Conservation (phyloP, 2,329 filamentous ascomycete genomes). For the Fusarium succisae region DNA sequence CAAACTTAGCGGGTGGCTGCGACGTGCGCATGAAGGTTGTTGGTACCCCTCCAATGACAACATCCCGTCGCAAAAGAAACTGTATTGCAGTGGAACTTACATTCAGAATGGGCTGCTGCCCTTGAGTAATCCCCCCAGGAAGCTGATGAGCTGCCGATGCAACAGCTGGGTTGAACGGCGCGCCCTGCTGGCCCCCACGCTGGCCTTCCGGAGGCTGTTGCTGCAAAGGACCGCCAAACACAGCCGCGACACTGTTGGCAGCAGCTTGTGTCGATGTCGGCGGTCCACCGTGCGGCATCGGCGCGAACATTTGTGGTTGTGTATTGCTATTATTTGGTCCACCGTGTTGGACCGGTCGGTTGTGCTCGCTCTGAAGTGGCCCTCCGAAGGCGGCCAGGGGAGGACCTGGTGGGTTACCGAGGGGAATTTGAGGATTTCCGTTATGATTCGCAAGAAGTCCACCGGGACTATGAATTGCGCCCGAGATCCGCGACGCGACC, state of each 20-base stretch:
- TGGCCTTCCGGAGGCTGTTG: conserved; percentile 71
- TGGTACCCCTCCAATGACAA: conserved; percentile 1
- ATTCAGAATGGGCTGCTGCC: conserved; percentile 60
- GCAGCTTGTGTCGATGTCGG: conserved; percentile 64
- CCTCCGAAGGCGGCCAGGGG: conserved; percentile 63
- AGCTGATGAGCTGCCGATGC: conserved; percentile 51
- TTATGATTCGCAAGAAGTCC: conserved; percentile 83
- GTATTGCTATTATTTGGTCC: conserved; percentile 57
- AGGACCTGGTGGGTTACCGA: conserved; percentile 60
- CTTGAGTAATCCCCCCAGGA: conserved; percentile 52
- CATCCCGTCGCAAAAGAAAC: conserved; percentile 2
- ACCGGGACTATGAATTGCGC: conserved; percentile 90
- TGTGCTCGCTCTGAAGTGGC: conserved; percentile 62
- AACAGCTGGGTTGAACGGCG: conserved; percentile 59
- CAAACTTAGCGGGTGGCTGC: conserved; percentile 20
- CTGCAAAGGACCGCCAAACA: conserved; percentile 77
- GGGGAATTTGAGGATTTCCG: conserved; percentile 62
- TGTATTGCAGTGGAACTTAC: conserved; percentile 51
- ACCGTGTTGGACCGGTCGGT: conserved; percentile 61
- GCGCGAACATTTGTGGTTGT: conserved; percentile 67
- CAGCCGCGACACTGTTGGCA: conserved; percentile 67
- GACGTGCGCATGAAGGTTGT: conserved; percentile 17
- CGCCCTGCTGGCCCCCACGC: conserved; percentile 56
- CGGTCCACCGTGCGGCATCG: conserved; percentile 61
- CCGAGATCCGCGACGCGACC: conserved; percentile 81